A percentile compares a stretch with the other conserved stretches of the same genome.
These are phyloP conservation scores for Vicia sativa DNA, from an alignment of 306 rosid genomes.

Conservation along the genomic window DNA sequence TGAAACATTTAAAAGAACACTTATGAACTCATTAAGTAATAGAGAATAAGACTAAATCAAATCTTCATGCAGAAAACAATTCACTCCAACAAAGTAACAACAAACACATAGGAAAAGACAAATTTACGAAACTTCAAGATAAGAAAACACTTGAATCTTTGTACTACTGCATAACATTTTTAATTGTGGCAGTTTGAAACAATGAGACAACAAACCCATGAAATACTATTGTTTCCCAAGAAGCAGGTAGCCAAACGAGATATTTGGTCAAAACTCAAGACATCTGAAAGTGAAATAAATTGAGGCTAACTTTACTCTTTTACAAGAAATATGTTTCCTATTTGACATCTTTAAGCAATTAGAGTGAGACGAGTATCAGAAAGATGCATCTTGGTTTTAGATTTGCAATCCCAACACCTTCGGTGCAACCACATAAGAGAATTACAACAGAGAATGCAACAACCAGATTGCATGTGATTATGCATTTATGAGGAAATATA, in stretches of 20 bases:
- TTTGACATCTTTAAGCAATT: neutral
- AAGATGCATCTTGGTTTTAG: neutral
- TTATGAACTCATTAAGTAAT: slow-evolving; percentile 19
- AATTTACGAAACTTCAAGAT: slow-evolving; percentile 27
- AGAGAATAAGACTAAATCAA: slow-evolving; percentile 18
- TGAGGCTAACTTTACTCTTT: slow-evolving; percentile 26
- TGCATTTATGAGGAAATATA: neutral
- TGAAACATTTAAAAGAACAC: slow-evolving; percentile 46
- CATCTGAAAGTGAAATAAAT: neutral
- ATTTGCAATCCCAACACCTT: slow-evolving; percentile 11
- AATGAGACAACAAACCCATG: slow-evolving; percentile 7
- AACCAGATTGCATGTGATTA: slow-evolving; percentile 13
- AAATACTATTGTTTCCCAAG: slow-evolving; percentile 12
- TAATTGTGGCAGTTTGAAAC: slow-evolving; percentile 18
- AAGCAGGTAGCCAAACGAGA: slow-evolving; percentile 20
- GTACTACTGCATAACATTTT: slow-evolving; percentile 26
- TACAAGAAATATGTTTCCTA: slow-evolving; percentile 1
- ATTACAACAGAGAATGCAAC: slow-evolving; percentile 18
- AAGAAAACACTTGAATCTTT: slow-evolving; percentile 26
- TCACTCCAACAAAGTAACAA: slow-evolving; percentile 27
- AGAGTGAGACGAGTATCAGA: neutral
- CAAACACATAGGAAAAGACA: slow-evolving; percentile 18
- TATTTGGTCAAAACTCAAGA: slow-evolving; percentile 13
- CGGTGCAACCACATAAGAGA: slow-evolving; percentile 22
- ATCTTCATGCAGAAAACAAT: slow-evolving; percentile 17